These are phyloP conservation scores for Naganishia antarctica DNA, from an alignment of 768 basidiomycete genomes.

Conservation along the genomic window DNA sequence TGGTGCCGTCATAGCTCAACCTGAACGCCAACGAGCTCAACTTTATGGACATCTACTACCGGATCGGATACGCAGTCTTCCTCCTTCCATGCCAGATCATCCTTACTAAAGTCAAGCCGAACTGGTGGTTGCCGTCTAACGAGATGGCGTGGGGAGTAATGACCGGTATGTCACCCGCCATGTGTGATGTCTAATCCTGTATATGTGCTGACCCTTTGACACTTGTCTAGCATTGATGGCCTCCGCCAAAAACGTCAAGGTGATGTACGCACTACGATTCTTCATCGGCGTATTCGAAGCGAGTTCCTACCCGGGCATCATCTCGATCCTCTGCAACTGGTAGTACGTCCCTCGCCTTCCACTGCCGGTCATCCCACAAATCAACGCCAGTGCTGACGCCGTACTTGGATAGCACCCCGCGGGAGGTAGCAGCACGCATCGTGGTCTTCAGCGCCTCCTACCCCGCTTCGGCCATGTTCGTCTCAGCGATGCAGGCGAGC, in stretches of 20 bases:
- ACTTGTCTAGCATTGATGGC: constrained; percentile 23
- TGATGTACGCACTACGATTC: constrained; percentile 35
- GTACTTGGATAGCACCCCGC: constrained; percentile 24
- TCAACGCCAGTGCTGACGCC: neutral
- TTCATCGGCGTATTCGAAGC: constrained; percentile 40
- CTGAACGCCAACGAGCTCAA: constrained; percentile 36
- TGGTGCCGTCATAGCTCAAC: constrained; percentile 20
- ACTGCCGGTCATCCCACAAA: neutral
- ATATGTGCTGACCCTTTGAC: neutral
- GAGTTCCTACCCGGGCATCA: constrained; percentile 37
- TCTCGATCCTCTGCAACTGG: constrained; percentile 33
- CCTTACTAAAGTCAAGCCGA: constrained; percentile 35
- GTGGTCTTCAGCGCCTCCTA: constrained; percentile 33
- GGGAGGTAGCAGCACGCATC: constrained; percentile 32
- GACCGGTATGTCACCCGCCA: constrained; percentile 20
- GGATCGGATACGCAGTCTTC: constrained; percentile 32
- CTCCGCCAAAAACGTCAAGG: constrained; percentile 18
- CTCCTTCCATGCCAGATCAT: constrained; percentile 38
- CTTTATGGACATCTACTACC: constrained; percentile 33
- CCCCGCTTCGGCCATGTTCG: constrained; percentile 33
- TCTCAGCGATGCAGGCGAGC: constrained; percentile 34
- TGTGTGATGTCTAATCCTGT: too few relatives aligned
- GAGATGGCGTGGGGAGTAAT: constrained; percentile 33
- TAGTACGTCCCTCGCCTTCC: constrained; percentile 16
- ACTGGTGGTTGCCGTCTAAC: constrained; percentile 32